These are phyloP conservation scores for Dillenia turbinata DNA, from an alignment of 164 flowering plant species.

Conservation along the genomic window DNA sequence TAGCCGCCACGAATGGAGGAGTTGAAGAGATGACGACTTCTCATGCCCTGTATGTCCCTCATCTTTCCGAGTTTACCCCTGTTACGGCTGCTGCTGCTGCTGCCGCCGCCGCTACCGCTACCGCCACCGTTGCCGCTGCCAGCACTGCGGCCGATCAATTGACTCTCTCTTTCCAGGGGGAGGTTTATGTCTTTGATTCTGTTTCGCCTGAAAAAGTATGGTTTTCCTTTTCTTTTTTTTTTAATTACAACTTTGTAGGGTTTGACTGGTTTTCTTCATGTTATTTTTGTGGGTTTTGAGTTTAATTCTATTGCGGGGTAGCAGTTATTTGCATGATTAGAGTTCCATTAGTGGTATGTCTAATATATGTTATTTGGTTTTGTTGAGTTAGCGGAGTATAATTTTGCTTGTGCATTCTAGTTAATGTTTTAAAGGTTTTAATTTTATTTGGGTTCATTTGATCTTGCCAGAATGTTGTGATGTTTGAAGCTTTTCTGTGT, in stretches of 20 bases:
- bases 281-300: too few species aligned
- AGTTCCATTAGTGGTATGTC: too few species aligned
- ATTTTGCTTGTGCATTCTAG: too few species aligned
- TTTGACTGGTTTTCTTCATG: too few species aligned
- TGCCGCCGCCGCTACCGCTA: slow-evolving; percentile 12
- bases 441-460: too few species aligned
- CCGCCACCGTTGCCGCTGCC: slow-evolving; percentile 7
- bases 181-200: slow-evolving; percentile 58
- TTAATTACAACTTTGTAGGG: background rate
- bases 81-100: slow-evolving; percentile 6
- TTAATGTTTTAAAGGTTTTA: too few species aligned
- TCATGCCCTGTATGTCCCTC: slow-evolving; percentile 5
- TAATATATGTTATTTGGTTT: too few species aligned
- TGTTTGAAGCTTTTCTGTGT: too few species aligned
- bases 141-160: slow-evolving; percentile 32
- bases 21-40: slow-evolving; percentile 14
- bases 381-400: too few species aligned
- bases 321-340: too few species aligned
- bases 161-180: slow-evolving; percentile 60
- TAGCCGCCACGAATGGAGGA: slow-evolving; percentile 15
- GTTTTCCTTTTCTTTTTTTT: background rate
- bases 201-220: slow-evolving; percentile 59
- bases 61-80: background rate
- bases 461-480: too few species aligned
- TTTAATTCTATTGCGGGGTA: too few species aligned